A percentile compares a stretch with the other conserved stretches of the same genome.
These are phyloP conservation scores for Amanita muscaria DNA, from an alignment of 768 basidiomycete species.

Conservation along the genomic window DNA sequence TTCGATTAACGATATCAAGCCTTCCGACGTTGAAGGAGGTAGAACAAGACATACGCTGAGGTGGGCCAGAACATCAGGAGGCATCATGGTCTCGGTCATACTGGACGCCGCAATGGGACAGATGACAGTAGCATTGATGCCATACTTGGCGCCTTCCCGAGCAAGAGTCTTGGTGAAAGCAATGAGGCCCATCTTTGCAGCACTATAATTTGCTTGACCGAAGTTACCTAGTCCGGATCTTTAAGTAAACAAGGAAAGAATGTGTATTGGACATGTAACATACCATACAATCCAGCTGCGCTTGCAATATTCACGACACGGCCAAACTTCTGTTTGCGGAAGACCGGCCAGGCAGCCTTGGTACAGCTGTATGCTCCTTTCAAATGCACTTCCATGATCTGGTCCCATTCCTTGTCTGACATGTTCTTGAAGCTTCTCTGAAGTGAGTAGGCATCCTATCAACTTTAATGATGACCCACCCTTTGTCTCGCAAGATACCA, in stretches of 20 bases:
- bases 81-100: slow-evolving; percentile 96
- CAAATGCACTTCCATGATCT: slow-evolving; percentile 81
- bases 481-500: slow-evolving; percentile 78
- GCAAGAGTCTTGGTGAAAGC: slow-evolving; percentile 91
- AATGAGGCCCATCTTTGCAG: slow-evolving; percentile 94
- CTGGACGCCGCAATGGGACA: slow-evolving; percentile 92
- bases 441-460: background rate
- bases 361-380: slow-evolving; percentile 91
- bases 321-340: slow-evolving; percentile 92
- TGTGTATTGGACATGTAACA: slow-evolving; percentile 11
- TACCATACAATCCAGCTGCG: slow-evolving; percentile 89
- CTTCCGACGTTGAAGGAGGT: background rate
- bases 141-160: slow-evolving; percentile 85
- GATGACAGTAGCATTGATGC: slow-evolving; percentile 79
- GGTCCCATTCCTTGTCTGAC: slow-evolving; percentile 91
- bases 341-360: slow-evolving; percentile 93
- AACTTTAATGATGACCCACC: slow-evolving; percentile 31
- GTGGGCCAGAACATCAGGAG: slow-evolving; percentile 87
- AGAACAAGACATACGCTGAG: slow-evolving; percentile 44
- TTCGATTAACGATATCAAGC: background rate
- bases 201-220: slow-evolving; percentile 96
- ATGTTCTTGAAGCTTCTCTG: slow-evolving; percentile 87
- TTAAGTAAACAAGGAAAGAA: background rate
- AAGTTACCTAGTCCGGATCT: slow-evolving; percentile 61
- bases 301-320: slow-evolving; percentile 92